A percentile compares a stretch with the other conserved stretches of the same genome.
Evolutionary conservation across 2,329 filamentous ascomycete species (phyloP).

Genomic region (Cryphonectria carpinicola): DNA sequence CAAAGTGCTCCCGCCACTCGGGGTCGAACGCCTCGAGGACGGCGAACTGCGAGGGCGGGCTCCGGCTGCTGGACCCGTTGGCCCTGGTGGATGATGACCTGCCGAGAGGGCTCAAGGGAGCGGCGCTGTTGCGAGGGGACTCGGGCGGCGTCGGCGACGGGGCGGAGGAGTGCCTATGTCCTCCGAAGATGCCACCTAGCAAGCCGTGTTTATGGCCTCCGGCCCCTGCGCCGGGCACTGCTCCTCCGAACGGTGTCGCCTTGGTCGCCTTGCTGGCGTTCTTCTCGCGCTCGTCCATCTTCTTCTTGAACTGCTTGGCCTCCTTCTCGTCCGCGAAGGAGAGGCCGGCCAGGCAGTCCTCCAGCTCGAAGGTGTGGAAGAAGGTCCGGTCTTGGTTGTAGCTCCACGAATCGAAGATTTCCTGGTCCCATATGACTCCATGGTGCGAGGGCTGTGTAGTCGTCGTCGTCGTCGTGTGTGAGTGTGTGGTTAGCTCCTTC

Average conservation of each 20-base stretch:
- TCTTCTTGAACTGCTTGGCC: conserved; percentile 95
- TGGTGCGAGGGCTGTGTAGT: conserved; percentile 69
- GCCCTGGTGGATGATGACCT: conserved; percentile 37
- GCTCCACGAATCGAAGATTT: conserved; percentile 91
- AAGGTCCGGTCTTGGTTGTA: conserved; percentile 98
- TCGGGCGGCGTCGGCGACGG: conserved; percentile 56
- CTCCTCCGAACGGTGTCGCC: conserved; percentile 73
- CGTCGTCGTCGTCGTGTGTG: conserved; percentile 39
- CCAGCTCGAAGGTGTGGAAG: conserved; percentile 96
- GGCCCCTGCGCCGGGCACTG: conserved; percentile 41
- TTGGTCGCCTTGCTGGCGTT: conserved; percentile 88
- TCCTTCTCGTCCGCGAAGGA: conserved; percentile 98
- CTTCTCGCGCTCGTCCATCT: conserved; percentile 95
- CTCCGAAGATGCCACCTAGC: conserved; percentile 64
- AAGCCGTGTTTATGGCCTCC: conserved; percentile 50
- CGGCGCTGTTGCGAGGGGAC: conserved; percentile 46
- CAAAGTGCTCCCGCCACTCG: conserved; percentile 67
- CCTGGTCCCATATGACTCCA: conserved; percentile 95
- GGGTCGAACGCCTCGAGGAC: conserved; percentile 67
- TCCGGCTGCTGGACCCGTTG: conserved; percentile 45
- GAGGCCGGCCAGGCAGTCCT: conserved; percentile 85
- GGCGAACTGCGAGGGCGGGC: conserved; percentile 59
- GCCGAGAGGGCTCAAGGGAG: not conserved
- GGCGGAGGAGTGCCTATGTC: conserved; percentile 63
- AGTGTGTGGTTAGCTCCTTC: conserved; percentile 23